A percentile compares a stretch with the other conserved stretches of the same genome.
These are phyloP conservation scores for Boletus semigastroideus DNA, from an alignment of 1,284 basidiomycete species.

Conservation along the genomic window DNA sequence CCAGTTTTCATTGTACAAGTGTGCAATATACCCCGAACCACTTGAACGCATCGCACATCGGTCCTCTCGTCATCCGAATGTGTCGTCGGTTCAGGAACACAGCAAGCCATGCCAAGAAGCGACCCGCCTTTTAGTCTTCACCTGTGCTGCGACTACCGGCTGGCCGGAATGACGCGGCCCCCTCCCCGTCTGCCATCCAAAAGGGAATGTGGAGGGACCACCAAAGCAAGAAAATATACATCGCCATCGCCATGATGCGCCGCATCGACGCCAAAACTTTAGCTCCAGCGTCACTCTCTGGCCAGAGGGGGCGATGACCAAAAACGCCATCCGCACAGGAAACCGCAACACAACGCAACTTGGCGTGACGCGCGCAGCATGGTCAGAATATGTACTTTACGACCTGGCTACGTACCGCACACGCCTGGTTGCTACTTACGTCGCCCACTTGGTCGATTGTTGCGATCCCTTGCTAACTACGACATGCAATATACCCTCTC, in stretches of 20 bases:
- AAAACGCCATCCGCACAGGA: too few species aligned
- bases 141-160: too few species aligned
- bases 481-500: neutral
- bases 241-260: neutral
- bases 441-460: slow-evolving; percentile 12
- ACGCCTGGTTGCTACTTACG: slow-evolving; percentile 7
- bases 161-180: neutral
- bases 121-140: neutral
- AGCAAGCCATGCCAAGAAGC: slow-evolving; percentile 1
- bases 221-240: neutral
- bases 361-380: too few species aligned
- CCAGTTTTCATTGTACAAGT: neutral
- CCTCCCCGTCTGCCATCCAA: neutral
- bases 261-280: neutral
- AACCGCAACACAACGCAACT: too few species aligned
- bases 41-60: too few species aligned
- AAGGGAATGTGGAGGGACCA: neutral
- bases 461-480: neutral
- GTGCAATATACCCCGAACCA: slow-evolving; percentile 4
- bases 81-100: slow-evolving; percentile 12
- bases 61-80: too few species aligned
- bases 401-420: neutral
- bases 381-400: too few species aligned
- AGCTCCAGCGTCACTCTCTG: too few species aligned
- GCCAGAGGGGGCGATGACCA: too few species aligned